Percentiles rank a stretch among this genome's conserved stretches.
Conservation (phyloP, 2,329 filamentous ascomycete species). For the Trichoderma sp. region DNA sequence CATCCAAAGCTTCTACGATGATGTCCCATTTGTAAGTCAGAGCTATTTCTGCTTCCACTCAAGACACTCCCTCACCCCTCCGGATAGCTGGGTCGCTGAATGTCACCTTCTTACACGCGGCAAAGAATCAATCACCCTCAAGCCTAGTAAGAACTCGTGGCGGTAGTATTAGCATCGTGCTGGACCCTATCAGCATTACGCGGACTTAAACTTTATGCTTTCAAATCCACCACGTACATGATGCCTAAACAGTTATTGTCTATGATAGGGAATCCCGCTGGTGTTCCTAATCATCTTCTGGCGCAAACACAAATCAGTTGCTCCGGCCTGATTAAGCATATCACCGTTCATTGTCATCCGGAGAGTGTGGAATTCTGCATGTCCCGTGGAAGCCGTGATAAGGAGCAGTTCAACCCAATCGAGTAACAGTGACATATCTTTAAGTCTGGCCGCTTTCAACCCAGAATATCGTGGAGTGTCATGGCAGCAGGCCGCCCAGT, state of each 20-base stretch:
- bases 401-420: neutral
- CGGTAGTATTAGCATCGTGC: neutral
- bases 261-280: neutral
- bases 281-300: neutral
- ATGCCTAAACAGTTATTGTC: neutral
- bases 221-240: neutral
- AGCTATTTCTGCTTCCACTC: neutral
- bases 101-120: neutral
- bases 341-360: neutral
- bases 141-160: neutral
- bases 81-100: neutral
- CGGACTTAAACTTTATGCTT: neutral
- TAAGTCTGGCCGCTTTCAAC: neutral
- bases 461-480: neutral
- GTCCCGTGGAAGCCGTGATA: neutral
- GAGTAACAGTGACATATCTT: neutral
- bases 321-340: neutral
- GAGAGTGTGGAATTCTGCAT: neutral
- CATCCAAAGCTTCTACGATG: neutral
- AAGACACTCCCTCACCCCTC: neutral
- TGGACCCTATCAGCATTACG: neutral
- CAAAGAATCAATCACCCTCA: neutral
- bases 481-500: neutral
- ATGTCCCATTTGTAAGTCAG: constrained; percentile 3
- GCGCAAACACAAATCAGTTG: neutral